Evolutionary conservation across 139 green algal species (phyloP), one percentile per base, ranked within the genome.

Genomic region (Chlorella sorokiniana): DNA sequence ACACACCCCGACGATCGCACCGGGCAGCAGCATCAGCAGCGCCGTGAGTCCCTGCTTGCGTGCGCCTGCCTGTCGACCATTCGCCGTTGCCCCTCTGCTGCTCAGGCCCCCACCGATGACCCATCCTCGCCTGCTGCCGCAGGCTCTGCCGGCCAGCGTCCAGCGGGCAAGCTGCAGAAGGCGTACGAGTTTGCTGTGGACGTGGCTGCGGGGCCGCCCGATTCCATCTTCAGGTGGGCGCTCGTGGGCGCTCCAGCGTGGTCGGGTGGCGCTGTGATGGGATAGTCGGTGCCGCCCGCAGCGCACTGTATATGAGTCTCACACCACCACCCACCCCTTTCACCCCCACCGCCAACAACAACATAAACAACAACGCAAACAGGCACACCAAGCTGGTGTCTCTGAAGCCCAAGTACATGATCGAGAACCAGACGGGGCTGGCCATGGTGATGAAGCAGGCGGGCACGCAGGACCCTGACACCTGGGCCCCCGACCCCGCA

Each of bases 391-490:
- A 95, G 90, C 77, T 97, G 51, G 78, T 97, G 7, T 94, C 91
- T 0, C 85, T 97, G 10, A 96, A 96, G 87, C 92, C 91, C 83
- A 94, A 94, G 83, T 97, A 93, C 87, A 90, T 97, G 31, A 87
- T 96, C 51, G 89, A 95, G 69, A 97, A 97, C 85, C 86, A 94
- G 72, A 97, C 94, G 0, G 92, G 90, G 25, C 81, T 95, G 68
- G 51, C 73, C 2, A 88, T 97, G 33, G 89, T 94, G 56, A 91
- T 95, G 85, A 96, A 97, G 87, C 94, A 97, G 87, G 81, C 87
- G 51, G 89, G 89, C 59, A 93, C 90, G 22, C 87, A 87, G 0
- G 90, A 96, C 79, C 78, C 87, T 23, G 54, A 44, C 35, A 31
- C n/a, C 69, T 64, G 59, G 71, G 35, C 56, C 74, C 29, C 9